Percentiles rank a stretch among this genome's conserved stretches.
Evolutionary conservation across 768 basidiomycete genomes (phyloP).

Genomic region (Rubroboletus satanas): DNA sequence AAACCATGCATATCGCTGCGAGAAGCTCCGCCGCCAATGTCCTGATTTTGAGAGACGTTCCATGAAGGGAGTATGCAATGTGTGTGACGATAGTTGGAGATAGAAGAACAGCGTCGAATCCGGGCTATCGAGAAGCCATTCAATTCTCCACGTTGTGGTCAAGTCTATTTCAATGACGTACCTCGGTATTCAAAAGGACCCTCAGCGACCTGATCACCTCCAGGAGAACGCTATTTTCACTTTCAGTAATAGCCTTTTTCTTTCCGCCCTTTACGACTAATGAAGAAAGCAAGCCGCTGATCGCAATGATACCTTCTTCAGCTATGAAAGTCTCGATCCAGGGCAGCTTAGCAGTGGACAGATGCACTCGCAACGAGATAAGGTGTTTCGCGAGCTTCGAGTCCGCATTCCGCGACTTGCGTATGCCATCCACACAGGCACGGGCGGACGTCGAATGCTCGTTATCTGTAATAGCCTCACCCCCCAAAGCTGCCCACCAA

Average conservation of each 20-base stretch:
- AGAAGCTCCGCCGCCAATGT: slow-evolving; percentile 72
- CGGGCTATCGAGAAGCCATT: slow-evolving; percentile 44
- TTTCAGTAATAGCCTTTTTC: slow-evolving; percentile 54
- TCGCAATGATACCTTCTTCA: slow-evolving; percentile 60
- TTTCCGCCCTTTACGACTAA: slow-evolving; percentile 69
- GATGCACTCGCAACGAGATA: slow-evolving; percentile 76
- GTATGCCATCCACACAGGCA: slow-evolving; percentile 63
- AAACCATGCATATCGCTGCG: slow-evolving; percentile 78
- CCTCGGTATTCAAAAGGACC: slow-evolving; percentile 82
- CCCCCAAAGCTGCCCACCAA: slow-evolving; percentile 74
- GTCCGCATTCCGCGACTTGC: slow-evolving; percentile 50
- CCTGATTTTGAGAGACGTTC: slow-evolving; percentile 63
- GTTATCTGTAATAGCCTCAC: slow-evolving; percentile 35
- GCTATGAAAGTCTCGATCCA: slow-evolving; percentile 75
- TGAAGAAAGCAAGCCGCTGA: slow-evolving; percentile 54
- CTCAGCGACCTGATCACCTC: slow-evolving; percentile 80
- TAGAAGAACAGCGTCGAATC: slow-evolving; percentile 63
- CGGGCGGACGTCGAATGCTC: slow-evolving; percentile 48
- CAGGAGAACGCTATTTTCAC: slow-evolving; percentile 62
- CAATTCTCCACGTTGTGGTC: not conserved
- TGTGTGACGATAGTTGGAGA: slow-evolving; percentile 66
- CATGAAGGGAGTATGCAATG: slow-evolving; percentile 67
- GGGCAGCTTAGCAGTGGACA: slow-evolving; percentile 74
- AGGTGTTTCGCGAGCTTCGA: slow-evolving; percentile 70
- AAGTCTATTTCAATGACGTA: slow-evolving; percentile 28